Conservation (phyloP, 768 basidiomycete genomes). For the Amanita inopinata region DNA sequence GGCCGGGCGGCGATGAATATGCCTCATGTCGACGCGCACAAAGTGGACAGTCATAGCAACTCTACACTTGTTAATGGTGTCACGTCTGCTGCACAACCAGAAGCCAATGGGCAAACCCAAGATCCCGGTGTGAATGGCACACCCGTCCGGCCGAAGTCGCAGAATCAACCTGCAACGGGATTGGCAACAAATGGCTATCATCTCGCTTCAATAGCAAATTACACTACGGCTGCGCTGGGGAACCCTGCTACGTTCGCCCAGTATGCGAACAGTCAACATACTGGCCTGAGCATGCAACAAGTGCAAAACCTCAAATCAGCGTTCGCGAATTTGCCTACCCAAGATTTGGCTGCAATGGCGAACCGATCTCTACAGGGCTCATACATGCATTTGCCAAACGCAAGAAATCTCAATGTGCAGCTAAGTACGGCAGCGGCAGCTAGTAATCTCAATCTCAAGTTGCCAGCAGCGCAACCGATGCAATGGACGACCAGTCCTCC, state of each 20-base stretch:
- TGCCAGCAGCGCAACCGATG: constrained; percentile 29
- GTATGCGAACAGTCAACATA: constrained; percentile 26
- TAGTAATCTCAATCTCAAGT: constrained; percentile 33
- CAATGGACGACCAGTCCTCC: constrained; percentile 26
- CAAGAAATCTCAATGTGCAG: constrained; percentile 30
- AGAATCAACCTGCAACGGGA: constrained; percentile 28
- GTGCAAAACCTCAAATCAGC: constrained; percentile 51
- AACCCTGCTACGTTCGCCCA: constrained; percentile 26
- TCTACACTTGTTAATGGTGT: constrained; percentile 22
- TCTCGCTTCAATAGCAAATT: constrained; percentile 27
- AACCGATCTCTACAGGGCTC: constrained; percentile 23
- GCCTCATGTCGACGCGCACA: constrained; percentile 35
- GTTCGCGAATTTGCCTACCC: constrained; percentile 32
- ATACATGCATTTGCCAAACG: constrained; percentile 31
- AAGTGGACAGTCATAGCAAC: constrained; percentile 18
- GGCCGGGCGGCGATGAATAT: constrained; percentile 35
- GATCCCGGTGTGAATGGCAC: constrained; percentile 16
- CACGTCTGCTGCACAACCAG: constrained; percentile 19
- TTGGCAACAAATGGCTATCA: constrained; percentile 41
- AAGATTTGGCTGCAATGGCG: constrained; percentile 27
- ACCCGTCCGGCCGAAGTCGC: constrained; percentile 34
- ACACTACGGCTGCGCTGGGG: constrained; percentile 23
- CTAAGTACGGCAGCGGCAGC: constrained; percentile 20
- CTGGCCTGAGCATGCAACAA: constrained; percentile 43
- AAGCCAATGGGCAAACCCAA: constrained; percentile 13